phyloP scores from a whole-genome alignment of 1,139 yeast species.

The Blastobotrys niveus region DNA sequence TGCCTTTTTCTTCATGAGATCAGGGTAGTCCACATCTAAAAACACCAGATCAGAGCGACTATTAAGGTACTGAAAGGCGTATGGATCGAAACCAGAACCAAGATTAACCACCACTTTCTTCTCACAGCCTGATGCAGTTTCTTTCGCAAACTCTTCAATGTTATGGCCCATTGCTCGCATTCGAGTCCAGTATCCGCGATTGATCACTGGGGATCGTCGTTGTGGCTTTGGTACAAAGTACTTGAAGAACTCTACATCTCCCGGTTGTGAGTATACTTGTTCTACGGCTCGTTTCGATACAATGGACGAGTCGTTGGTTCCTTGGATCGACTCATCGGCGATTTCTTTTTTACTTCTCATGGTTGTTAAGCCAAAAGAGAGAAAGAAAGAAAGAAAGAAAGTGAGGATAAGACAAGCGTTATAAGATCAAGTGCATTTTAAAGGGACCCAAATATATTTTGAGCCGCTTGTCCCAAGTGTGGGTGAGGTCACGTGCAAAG shows the following conservation, averaged over 20 bases:
- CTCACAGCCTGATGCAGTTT: slow-evolving; percentile 7
- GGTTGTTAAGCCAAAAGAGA: not conserved
- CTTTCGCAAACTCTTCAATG: slow-evolving; percentile 40
- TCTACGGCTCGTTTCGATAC: slow-evolving; percentile 81
- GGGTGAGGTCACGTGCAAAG: too few species aligned
- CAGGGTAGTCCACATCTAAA: slow-evolving; percentile 73
- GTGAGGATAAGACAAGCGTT: too few species aligned
- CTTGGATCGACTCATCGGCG: slow-evolving; percentile 55
- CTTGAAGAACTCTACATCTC: slow-evolving; percentile 50
- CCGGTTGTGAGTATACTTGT: slow-evolving; percentile 46
- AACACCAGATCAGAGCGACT: slow-evolving; percentile 41
- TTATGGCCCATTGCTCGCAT: slow-evolving; percentile 62
- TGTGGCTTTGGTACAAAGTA: slow-evolving; percentile 63
- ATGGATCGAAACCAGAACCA: slow-evolving; percentile 65
- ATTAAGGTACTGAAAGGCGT: slow-evolving; percentile 63
- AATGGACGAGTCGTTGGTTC: slow-evolving; percentile 77
- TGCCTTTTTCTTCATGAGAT: slow-evolving; percentile 50
- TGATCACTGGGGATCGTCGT: slow-evolving; percentile 73
- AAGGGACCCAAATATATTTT: too few species aligned
- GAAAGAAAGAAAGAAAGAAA: slow-evolving; percentile 3
- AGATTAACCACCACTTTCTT: slow-evolving; percentile 50
- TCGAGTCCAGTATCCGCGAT: slow-evolving; percentile 79
- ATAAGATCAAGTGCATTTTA: too few species aligned
- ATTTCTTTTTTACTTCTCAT: slow-evolving; percentile 21
- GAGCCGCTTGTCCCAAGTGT: too few species aligned